Conservation (phyloP, 495 filamentous ascomycete genomes). For the Letharia columbiana region DNA sequence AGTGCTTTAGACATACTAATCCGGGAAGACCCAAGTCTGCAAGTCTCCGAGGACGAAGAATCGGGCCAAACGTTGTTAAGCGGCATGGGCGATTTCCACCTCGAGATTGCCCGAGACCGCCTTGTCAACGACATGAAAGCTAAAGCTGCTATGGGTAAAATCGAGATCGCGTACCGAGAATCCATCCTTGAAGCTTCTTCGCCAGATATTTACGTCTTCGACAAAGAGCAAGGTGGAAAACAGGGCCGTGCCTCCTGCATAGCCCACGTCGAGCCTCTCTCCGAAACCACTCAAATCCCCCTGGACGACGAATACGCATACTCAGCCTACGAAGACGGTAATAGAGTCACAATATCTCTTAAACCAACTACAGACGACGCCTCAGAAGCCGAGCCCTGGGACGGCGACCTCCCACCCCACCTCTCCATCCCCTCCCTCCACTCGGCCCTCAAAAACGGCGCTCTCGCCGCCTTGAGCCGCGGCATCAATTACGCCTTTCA, state of each 20-base stretch:
- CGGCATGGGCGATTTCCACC: slow-evolving; percentile 97
- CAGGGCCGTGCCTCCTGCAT: slow-evolving; percentile 67
- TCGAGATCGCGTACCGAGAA: slow-evolving; percentile 93
- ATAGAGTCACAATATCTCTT: slow-evolving; percentile 51
- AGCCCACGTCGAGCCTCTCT: slow-evolving; percentile 54
- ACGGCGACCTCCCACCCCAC: slow-evolving; percentile 46
- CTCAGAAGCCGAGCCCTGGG: slow-evolving; percentile 1
- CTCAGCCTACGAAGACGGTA: slow-evolving; percentile 37
- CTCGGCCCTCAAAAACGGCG: slow-evolving; percentile 64
- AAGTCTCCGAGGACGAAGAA: slow-evolving; percentile 76
- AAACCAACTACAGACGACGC: slow-evolving; percentile 29
- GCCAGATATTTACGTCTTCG: slow-evolving; percentile 54
- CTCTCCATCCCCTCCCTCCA: slow-evolving; percentile 50
- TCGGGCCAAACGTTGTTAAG: slow-evolving; percentile 86
- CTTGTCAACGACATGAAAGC: slow-evolving; percentile 82
- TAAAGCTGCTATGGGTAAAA: slow-evolving; percentile 82
- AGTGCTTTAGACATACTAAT: slow-evolving; percentile 68
- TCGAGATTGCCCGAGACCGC: slow-evolving; percentile 86
- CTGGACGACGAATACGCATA: slow-evolving; percentile 15
- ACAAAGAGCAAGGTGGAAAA: slow-evolving; percentile 72
- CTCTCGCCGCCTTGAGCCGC: slow-evolving; percentile 72
- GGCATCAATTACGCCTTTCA: slow-evolving; percentile 72
- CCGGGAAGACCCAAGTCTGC: slow-evolving; percentile 90
- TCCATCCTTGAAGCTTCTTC: slow-evolving; percentile 47
- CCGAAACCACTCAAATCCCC: slow-evolving; percentile 31